These are phyloP conservation scores for Nakazawaea ernobii DNA, from an alignment of 805 yeast genomes.

Conservation along the genomic window DNA sequence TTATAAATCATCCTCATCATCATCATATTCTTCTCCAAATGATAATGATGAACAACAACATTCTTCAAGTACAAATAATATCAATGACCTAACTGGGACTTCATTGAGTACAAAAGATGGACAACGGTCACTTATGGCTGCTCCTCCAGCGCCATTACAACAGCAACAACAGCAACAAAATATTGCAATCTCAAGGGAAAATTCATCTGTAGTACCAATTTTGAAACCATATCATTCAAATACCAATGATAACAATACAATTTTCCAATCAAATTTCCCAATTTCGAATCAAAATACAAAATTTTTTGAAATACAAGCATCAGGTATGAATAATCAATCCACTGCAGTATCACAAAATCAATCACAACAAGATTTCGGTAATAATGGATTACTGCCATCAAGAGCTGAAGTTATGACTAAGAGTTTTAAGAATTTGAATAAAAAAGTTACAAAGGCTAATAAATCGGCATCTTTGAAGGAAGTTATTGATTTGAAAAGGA, in stretches of 20 bases:
- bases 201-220: slow-evolving; percentile 20
- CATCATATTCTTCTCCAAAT: slow-evolving; percentile 1
- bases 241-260: background rate
- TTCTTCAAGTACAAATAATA: background rate
- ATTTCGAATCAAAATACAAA: slow-evolving; percentile 12
- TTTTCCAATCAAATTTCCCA: background rate
- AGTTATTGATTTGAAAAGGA: slow-evolving; percentile 34
- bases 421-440: slow-evolving; percentile 41
- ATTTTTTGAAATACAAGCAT: slow-evolving; percentile 54
- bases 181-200: slow-evolving; percentile 25
- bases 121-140: slow-evolving; percentile 14
- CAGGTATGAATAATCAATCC: slow-evolving; percentile 43
- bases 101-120: slow-evolving; percentile 5
- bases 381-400: slow-evolving; percentile 59
- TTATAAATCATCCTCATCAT: slow-evolving; percentile 4
- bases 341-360: slow-evolving; percentile 21
- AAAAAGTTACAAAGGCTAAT: slow-evolving; percentile 27
- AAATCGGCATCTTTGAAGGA: slow-evolving; percentile 25
- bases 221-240: background rate
- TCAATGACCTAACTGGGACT: background rate
- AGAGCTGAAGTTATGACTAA: slow-evolving; percentile 52
- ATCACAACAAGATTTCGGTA: slow-evolving; percentile 16
- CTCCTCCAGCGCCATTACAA: slow-evolving; percentile 19
- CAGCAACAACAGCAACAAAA: background rate
- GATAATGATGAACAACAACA: background rate